A percentile compares a stretch with the other conserved stretches of the same genome.
Conservation (phyloP, 306 rosid species). For the Biancaea sappan region DNA sequence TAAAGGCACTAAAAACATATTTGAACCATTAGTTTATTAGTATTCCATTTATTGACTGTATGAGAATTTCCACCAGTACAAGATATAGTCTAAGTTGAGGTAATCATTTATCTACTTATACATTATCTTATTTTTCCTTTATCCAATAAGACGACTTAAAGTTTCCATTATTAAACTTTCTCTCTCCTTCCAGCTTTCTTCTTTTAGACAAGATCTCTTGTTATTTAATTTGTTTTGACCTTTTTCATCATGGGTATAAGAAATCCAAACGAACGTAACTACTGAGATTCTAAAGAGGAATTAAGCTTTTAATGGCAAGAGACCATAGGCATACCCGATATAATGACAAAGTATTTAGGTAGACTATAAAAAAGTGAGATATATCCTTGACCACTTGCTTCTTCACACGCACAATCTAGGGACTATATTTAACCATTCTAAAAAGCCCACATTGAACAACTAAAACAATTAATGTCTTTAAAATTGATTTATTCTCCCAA, state of each 20-base stretch:
- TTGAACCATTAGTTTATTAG: not conserved
- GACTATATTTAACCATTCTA: slow-evolving; percentile 25
- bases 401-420: slow-evolving; percentile 23
- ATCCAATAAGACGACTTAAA: not conserved
- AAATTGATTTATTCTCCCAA: too few species aligned
- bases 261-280: not conserved
- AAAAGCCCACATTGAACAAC: slow-evolving; percentile 21
- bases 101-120: not conserved
- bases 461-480: too few species aligned
- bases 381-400: slow-evolving; percentile 16
- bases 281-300: slow-evolving; percentile 25
- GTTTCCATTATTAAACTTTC: not conserved
- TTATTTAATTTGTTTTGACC: not conserved
- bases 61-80: not conserved
- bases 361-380: slow-evolving; percentile 22
- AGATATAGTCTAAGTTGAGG: not conserved
- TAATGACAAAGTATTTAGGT: not conserved
- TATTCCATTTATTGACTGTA: not conserved
- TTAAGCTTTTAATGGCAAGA: slow-evolving; percentile 16
- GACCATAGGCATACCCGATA: not conserved
- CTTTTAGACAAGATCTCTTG: slow-evolving; percentile 20
- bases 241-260: not conserved
- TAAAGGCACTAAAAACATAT: not conserved
- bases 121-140: not conserved
- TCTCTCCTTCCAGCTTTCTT: slow-evolving; percentile 9